A percentile compares a stretch with the other conserved stretches of the same genome.
Evolutionary conservation across 441 rosid genomes (phyloP).

Genomic region (Populus hybrid): DNA sequence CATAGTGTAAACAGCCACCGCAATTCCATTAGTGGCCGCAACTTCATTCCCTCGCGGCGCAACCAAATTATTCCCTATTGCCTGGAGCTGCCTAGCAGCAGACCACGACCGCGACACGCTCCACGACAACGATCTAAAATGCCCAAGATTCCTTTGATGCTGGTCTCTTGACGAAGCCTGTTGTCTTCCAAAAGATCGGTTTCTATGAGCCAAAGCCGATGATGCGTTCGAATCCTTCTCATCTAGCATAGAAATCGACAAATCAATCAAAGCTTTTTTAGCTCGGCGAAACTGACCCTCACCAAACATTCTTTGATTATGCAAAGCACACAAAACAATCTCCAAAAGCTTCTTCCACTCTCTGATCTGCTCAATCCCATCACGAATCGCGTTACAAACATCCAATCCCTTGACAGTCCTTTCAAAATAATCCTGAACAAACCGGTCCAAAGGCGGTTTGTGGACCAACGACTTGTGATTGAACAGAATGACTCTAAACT

Average conservation of each 20-base stretch:
- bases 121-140: conserved; percentile 81
- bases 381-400: conserved; percentile 88
- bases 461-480: conserved; percentile 30
- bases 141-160: conserved; percentile 41
- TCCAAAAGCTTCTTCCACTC: conserved; percentile 86
- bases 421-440: conserved; percentile 61
- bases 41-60: conserved; percentile 57
- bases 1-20: conserved; percentile 64
- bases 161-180: conserved; percentile 36
- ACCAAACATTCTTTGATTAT: conserved; percentile 45
- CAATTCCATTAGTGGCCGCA: conserved; percentile 52
- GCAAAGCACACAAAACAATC: conserved; percentile 71
- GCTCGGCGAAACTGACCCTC: conserved; percentile 90
- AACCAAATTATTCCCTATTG: conserved; percentile 59
- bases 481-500: conserved; percentile 47
- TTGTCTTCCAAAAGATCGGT: conserved; percentile 74
- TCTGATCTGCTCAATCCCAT: conserved; percentile 83
- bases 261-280: conserved; percentile 64
- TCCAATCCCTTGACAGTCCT: conserved; percentile 85
- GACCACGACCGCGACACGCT: conserved; percentile 93
- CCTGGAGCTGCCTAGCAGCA: conserved; percentile 80
- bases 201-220: conserved; percentile 45
- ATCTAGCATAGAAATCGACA: conserved; percentile 79
- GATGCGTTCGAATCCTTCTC: conserved; percentile 59
- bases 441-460: conserved; percentile 63